Evolutionary conservation across 2,329 filamentous ascomycete genomes (phyloP).

Genomic region (Beauveria brongniartii): DNA sequence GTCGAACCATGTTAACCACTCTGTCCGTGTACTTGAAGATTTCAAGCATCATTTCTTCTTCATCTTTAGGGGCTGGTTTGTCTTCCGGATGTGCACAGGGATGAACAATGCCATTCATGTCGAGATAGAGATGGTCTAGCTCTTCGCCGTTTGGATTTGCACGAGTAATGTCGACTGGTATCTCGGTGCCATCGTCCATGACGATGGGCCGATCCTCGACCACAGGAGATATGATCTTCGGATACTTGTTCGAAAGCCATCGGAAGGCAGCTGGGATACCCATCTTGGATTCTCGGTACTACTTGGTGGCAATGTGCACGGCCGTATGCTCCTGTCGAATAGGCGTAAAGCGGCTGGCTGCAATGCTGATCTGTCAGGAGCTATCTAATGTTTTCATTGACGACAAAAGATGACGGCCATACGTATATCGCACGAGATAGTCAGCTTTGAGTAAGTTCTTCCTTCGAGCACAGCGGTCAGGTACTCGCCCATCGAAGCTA

Average conservation of each 20-base stretch:
- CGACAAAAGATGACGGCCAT: background rate
- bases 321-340: background rate
- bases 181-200: conserved; percentile 70
- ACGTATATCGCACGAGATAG: background rate
- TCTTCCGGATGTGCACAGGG: conserved; percentile 98
- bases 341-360: background rate
- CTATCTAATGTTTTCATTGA: background rate
- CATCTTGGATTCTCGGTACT: conserved; percentile 45
- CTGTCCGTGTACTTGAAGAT: conserved; percentile 98
- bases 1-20: conserved; percentile 96
- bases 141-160: conserved; percentile 97
- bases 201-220: conserved; percentile 75
- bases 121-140: conserved; percentile 94
- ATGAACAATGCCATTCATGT: conserved; percentile 99
- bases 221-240: conserved; percentile 91
- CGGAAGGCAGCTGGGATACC: conserved; percentile 92
- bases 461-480: background rate
- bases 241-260: conserved; percentile 96
- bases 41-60: conserved; percentile 99
- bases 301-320: background rate
- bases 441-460: background rate
- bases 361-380: background rate
- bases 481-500: background rate
- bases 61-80: conserved; percentile 78
- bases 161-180: conserved; percentile 76